phyloP scores from a whole-genome alignment of 2,329 filamentous ascomycete species.

The Colletotrichum lentis region DNA sequence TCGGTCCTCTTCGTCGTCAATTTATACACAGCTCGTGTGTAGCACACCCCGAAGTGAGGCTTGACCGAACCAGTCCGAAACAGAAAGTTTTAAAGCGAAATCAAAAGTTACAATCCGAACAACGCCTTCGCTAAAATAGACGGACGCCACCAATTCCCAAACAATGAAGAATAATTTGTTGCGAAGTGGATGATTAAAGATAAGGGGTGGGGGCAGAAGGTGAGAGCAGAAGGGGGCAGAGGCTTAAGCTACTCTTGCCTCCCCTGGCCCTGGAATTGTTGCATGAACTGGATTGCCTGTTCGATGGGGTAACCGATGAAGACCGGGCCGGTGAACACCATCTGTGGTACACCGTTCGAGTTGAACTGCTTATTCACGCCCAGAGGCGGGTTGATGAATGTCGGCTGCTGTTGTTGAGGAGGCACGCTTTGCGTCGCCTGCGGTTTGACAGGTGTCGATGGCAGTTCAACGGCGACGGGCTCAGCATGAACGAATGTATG shows the following conservation, averaged over 20 bases:
- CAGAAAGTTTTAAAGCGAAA: background rate
- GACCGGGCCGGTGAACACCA: slow-evolving; percentile 91
- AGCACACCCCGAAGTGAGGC: background rate
- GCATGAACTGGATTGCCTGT: slow-evolving; percentile 79
- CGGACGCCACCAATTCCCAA: slow-evolving; percentile 14
- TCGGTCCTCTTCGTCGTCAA: slow-evolving; percentile 14
- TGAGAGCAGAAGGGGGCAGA: background rate
- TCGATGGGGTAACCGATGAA: slow-evolving; percentile 92
- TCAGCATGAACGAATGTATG: slow-evolving; percentile 27
- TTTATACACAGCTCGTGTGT: slow-evolving; percentile 23
- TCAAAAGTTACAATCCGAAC: slow-evolving; percentile 15
- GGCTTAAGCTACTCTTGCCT: slow-evolving; percentile 38
- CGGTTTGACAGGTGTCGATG: slow-evolving; percentile 40
- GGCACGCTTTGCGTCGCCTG: slow-evolving; percentile 40
- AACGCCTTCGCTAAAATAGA: slow-evolving; percentile 33
- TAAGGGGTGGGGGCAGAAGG: too few species aligned
- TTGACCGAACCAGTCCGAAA: background rate
- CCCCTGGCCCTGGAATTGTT: slow-evolving; percentile 60
- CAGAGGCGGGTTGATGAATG: slow-evolving; percentile 59
- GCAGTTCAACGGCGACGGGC: slow-evolving; percentile 36
- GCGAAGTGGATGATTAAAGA: slow-evolving; percentile 24
- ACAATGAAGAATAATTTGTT: background rate
- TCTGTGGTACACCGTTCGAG: slow-evolving; percentile 60
- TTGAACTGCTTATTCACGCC: slow-evolving; percentile 45
- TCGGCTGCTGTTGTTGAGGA: slow-evolving; percentile 53